Base-by-base conservation (phyloP, 805 yeast species). In the Sugiyamaella americana region DNA sequence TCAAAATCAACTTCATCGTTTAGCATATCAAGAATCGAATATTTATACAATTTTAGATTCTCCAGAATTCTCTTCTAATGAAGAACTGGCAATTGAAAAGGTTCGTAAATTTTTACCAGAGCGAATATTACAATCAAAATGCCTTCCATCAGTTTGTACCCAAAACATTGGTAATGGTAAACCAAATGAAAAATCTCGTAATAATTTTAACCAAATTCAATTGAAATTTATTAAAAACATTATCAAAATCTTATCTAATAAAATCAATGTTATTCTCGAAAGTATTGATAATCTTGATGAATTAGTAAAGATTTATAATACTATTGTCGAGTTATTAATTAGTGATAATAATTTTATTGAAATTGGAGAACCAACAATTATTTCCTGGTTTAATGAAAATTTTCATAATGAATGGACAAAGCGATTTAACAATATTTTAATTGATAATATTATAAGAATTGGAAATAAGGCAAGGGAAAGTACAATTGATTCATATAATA, bases 51-150 rank as follows among this genome's bases (percentile, higher is more conserved):
- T 55, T 5, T 40, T 55, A 17, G 50, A 44, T 4, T 29, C 40
- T 17, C 52, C 56, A 3, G 58, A 53, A 17, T 40, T 55, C 21
- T 42, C 22, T 3, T 41, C 39, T 17, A 29, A 18, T n/a, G 13
- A 23, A 13, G 57, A 49, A 22, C 40, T 52, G 16, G 48, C 46
- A 18, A 18, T 51, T n/a, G 40, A 16, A 16, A 43, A 44, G 39
- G 39, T 41, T 17, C 2, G 23, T 20, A 20, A 34, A 13, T 53
- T 53, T 53, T 51, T 55, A n/a, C 57, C 58, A 1, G 41, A 48
- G 23, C 29, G 20, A 6, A 49, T 53, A 11, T 16, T 5, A 6
- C 32, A 19, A 6, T 39, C 51, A 6, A 46, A 47, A 4, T 34
- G 50, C 11, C 23, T 53, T n/a, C 57, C 58, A 2, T 26, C 11